Evolutionary conservation across 257 asterid genomes (phyloP).

Genomic region (Solanum rostratum): DNA sequence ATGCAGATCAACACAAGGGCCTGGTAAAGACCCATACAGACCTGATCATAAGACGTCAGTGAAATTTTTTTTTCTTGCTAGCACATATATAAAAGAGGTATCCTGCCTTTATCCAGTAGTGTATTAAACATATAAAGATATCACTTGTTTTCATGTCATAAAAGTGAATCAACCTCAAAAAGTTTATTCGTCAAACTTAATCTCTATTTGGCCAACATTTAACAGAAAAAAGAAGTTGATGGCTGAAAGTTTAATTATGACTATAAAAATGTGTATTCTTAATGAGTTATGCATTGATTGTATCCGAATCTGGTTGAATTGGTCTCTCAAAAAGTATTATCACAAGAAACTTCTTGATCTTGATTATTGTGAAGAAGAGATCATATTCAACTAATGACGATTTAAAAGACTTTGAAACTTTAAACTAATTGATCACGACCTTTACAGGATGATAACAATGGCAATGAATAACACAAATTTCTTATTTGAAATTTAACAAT

Average conservation of each 20-base stretch:
- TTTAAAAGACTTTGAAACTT: not conserved
- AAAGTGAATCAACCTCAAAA: not conserved
- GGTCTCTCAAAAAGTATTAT: not conserved
- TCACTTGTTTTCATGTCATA: not conserved
- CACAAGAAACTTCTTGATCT: not conserved
- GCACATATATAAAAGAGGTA: constrained; percentile 97
- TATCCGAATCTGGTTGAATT: not conserved
- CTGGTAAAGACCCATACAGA: constrained; percentile 96
- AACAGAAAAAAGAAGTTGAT: not conserved
- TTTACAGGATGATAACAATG: not conserved
- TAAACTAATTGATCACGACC: not conserved
- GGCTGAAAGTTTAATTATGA: not conserved
- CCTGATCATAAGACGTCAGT: constrained; percentile 97
- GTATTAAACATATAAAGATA: not conserved
- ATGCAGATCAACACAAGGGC: no score
- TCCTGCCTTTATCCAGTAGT: not conserved
- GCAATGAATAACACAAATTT: not conserved
- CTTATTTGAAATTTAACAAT: not conserved
- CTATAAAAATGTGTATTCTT: not conserved
- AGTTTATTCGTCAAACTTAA: not conserved
- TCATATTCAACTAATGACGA: not conserved
- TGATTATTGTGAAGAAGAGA: not conserved
- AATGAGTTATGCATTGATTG: not conserved
- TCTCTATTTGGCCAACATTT: not conserved
- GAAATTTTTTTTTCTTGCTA: constrained; percentile 86